Percentiles rank a stretch among this genome's conserved stretches.
phyloP scores from a whole-genome alignment of 371 early-diverging fungal genomes.

The Mucor irregularis region DNA sequence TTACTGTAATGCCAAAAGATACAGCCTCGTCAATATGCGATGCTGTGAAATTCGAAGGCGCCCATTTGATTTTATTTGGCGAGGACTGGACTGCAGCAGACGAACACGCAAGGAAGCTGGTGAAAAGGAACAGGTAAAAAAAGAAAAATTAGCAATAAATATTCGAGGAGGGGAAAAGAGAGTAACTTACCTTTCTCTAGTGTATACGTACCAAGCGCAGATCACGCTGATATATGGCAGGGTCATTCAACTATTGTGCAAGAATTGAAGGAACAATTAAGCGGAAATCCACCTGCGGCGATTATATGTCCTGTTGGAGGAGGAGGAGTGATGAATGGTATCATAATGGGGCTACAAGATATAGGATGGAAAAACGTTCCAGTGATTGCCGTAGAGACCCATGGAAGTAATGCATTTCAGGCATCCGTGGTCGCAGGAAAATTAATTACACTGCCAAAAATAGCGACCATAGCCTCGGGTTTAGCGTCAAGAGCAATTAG shows the following conservation, averaged over 20 bases:
- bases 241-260: slow-evolving; percentile 65
- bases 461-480: slow-evolving; percentile 57
- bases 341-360: slow-evolving; percentile 62
- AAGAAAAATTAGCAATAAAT: too few species aligned
- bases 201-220: slow-evolving; percentile 66
- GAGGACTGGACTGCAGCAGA: slow-evolving; percentile 62
- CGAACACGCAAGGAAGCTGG: slow-evolving; percentile 48
- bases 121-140: slow-evolving; percentile 54
- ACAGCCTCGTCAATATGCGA: slow-evolving; percentile 54
- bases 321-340: slow-evolving; percentile 71
- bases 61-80: slow-evolving; percentile 58
- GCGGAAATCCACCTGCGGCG: slow-evolving; percentile 57
- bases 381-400: slow-evolving; percentile 74
- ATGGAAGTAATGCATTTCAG: slow-evolving; percentile 73
- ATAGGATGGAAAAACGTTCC: slow-evolving; percentile 66
- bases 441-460: slow-evolving; percentile 51
- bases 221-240: slow-evolving; percentile 60
- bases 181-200: too few species aligned
- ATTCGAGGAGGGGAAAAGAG: too few species aligned
- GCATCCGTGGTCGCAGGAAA: slow-evolving; percentile 64
- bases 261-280: slow-evolving; percentile 67
- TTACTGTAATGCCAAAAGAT: slow-evolving; percentile 60
- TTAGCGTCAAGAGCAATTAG: slow-evolving; percentile 54
- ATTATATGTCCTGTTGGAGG: slow-evolving; percentile 73
- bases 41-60: slow-evolving; percentile 61